These are phyloP conservation scores for Thalassiosira mediterranea DNA, from an alignment of 352 stramenopile genomes.

Conservation along the genomic window DNA sequence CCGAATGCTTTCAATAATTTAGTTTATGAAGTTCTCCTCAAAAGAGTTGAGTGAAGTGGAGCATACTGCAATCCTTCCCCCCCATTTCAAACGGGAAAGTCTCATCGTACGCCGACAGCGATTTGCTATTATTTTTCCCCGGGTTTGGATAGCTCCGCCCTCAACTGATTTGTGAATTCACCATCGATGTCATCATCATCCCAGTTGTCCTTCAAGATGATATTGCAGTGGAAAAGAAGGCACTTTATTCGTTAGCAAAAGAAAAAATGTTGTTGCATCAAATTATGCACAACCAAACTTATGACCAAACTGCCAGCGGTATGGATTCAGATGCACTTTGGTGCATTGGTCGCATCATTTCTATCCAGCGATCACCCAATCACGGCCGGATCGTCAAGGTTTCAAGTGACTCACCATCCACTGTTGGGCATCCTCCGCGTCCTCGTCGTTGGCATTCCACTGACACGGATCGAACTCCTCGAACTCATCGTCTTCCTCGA, in stretches of 20 bases:
- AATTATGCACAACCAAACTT: constrained; percentile 1
- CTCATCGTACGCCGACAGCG: no score
- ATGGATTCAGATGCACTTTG: no score
- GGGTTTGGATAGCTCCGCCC: constrained; percentile 63
- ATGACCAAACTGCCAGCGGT: no score
- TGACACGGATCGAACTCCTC: constrained; percentile 79
- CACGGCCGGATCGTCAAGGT: no score
- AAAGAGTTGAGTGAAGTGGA: no score
- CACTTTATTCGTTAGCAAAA: no score
- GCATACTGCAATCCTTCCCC: no score
- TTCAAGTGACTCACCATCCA: constrained; percentile 61
- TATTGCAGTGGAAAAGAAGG: neutral
- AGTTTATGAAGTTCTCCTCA: no score
- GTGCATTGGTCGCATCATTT: no score
- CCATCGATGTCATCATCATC: constrained; percentile 85
- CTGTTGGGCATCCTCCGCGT: constrained; percentile 76
- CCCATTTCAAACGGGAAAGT: no score
- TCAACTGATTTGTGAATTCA: constrained; percentile 82
- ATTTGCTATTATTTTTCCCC: neutral
- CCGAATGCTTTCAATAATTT: no score
- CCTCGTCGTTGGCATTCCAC: constrained; percentile 71
- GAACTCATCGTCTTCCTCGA: constrained; percentile 85
- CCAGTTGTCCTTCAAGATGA: constrained; percentile 69
- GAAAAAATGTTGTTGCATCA: neutral
- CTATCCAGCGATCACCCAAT: no score